Percentiles rank a stretch among this genome's conserved stretches.
phyloP scores from a whole-genome alignment of 1,284 basidiomycete species.

The Amylostereum areolatum region DNA sequence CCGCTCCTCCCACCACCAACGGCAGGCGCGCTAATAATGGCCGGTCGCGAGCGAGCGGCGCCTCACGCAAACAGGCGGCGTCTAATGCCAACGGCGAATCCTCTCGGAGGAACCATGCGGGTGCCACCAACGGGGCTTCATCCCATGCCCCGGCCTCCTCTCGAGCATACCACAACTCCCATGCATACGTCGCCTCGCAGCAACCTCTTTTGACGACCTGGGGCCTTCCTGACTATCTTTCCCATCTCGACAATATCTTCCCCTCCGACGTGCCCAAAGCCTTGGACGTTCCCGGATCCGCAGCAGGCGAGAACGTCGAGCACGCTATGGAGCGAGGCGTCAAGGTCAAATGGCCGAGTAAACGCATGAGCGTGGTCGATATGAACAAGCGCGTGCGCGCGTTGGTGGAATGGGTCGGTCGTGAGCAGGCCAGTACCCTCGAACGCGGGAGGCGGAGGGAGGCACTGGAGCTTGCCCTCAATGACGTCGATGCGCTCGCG shows the following conservation, averaged over 20 bases:
- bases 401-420: conserved; percentile 88
- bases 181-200: conserved; percentile 71
- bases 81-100: conserved; percentile 32
- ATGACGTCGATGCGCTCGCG: conserved; percentile 22
- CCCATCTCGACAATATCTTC: conserved; percentile 81
- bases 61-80: conserved; percentile 15
- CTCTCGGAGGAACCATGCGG: no score
- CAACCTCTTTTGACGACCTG: conserved; percentile 76
- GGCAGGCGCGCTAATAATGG: conserved; percentile 35
- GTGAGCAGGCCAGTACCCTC: conserved; percentile 73
- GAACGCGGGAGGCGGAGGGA: conserved; percentile 68
- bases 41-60: conserved; percentile 26
- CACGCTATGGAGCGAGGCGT: conserved; percentile 79
- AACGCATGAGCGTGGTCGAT: conserved; percentile 90
- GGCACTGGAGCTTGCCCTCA: conserved; percentile 53
- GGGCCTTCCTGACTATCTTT: conserved; percentile 92
- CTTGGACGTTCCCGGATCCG: conserved; percentile 59
- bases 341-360: conserved; percentile 90
- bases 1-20: conserved; percentile 16
- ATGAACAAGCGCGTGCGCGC: conserved; percentile 95
- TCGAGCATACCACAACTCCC: conserved; percentile 66
- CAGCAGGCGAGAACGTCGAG: conserved; percentile 39
- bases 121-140: no score
- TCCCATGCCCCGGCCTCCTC: conserved; percentile 32
- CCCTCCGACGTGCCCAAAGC: conserved; percentile 72